These are phyloP conservation scores for Fonsecaea pugnacius DNA, from an alignment of 2,329 filamentous ascomycete genomes.

Conservation along the genomic window DNA sequence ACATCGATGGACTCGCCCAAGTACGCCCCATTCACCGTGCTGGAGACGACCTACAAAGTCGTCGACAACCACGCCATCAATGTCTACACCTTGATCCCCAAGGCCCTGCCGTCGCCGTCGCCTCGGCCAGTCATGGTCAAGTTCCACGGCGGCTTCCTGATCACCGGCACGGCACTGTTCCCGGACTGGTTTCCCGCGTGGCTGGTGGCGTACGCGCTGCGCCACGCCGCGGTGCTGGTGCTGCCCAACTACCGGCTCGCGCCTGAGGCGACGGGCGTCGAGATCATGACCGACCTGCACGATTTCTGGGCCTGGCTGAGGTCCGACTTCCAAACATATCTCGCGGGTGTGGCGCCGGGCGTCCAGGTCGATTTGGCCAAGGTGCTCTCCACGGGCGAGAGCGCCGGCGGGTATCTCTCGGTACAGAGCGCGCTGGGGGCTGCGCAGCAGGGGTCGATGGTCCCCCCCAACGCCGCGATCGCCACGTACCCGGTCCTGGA, in stretches of 20 bases:
- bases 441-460: not conserved
- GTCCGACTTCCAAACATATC: not conserved
- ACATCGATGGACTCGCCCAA: not conserved
- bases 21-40: constrained; percentile 6
- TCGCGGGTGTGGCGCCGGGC: not conserved
- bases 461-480: not conserved
- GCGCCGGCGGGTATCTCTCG: constrained; percentile 14
- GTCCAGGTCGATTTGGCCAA: constrained; percentile 1
- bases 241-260: constrained; percentile 11
- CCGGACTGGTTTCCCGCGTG: constrained; percentile 12
- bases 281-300: constrained; percentile 7
- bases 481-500: constrained; percentile 14
- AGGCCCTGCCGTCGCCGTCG: not conserved
- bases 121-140: constrained; percentile 1
- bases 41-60: constrained; percentile 13
- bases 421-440: constrained; percentile 8
- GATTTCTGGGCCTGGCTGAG: constrained; percentile 15
- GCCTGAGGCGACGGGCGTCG: not conserved
- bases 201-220: constrained; percentile 16
- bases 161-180: constrained; percentile 13
- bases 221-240: constrained; percentile 5
- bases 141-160: constrained; percentile 16
- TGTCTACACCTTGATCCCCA: constrained; percentile 9
- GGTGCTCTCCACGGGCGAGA: constrained; percentile 11
- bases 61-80: constrained; percentile 1